These are phyloP conservation scores for Saccharomycopsis olivae DNA, from an alignment of 805 yeast genomes.

Conservation along the genomic window DNA sequence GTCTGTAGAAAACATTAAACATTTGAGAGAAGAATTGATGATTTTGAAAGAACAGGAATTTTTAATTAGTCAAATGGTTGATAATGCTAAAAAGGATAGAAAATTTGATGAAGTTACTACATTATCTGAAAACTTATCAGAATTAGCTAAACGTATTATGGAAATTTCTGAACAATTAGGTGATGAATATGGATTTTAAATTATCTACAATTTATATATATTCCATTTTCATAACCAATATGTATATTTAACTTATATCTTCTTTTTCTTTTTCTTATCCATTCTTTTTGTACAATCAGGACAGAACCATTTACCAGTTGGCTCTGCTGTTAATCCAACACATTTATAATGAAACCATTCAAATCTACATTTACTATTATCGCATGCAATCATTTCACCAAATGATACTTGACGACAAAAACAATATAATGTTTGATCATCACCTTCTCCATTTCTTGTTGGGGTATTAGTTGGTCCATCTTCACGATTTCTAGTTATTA, in stretches of 20 bases:
- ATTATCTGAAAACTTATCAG: slow-evolving; percentile 46
- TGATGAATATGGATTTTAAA: slow-evolving; percentile 29
- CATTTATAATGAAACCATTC: slow-evolving; percentile 66
- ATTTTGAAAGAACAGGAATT: slow-evolving; percentile 79
- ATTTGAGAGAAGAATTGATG: slow-evolving; percentile 63
- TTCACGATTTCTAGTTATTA: not conserved
- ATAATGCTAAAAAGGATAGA: slow-evolving; percentile 51
- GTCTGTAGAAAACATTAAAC: slow-evolving; percentile 43
- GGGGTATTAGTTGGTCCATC: slow-evolving; percentile 1
- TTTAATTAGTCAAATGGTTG: slow-evolving; percentile 55
- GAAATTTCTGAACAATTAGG: slow-evolving; percentile 45
- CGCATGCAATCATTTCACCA: slow-evolving; percentile 97
- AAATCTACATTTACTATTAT: slow-evolving; percentile 60
- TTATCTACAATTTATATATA: too few species aligned
- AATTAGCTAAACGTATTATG: slow-evolving; percentile 40
- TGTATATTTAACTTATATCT: too few species aligned
- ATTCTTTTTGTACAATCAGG: slow-evolving; percentile 54
- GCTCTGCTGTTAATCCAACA: slow-evolving; percentile 82
- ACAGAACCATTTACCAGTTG: slow-evolving; percentile 92
- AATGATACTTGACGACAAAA: slow-evolving; percentile 89
- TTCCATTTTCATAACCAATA: too few species aligned
- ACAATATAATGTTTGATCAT: slow-evolving; percentile 33
- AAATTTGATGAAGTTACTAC: slow-evolving; percentile 67
- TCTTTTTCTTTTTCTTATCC: slow-evolving; percentile 25
- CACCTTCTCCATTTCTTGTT: slow-evolving; percentile 9